Conservation (phyloP, 1,284 basidiomycete species). For the Coriolopsis trogii region DNA sequence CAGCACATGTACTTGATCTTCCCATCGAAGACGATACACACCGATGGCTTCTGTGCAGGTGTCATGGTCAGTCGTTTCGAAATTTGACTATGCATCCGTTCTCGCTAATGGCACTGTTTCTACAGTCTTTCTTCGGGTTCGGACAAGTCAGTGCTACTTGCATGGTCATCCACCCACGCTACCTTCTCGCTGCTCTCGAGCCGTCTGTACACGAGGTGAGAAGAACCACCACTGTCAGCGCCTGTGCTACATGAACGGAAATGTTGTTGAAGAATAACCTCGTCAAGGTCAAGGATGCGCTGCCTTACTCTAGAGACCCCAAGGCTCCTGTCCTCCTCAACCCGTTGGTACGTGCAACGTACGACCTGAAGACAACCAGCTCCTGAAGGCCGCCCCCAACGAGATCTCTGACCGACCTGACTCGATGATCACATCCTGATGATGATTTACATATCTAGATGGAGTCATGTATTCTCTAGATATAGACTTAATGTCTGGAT, state of each 20-base stretch:
- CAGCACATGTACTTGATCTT: constrained; percentile 93
- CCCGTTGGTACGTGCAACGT: constrained; percentile 86
- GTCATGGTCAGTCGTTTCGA: constrained; percentile 63
- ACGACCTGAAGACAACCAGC: constrained; percentile 82
- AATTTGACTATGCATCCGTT: neutral
- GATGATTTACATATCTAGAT: too few species aligned
- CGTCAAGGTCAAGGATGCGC: constrained; percentile 94
- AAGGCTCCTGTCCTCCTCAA: constrained; percentile 92
- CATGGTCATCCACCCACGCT: constrained; percentile 89
- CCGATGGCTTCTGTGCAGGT: constrained; percentile 89
- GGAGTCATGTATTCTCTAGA: too few species aligned
- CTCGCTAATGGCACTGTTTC: constrained; percentile 13
- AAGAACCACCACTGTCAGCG: constrained; percentile 74
- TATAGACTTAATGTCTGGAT: too few species aligned
- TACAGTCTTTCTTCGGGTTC: constrained; percentile 95
- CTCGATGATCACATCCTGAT: too few species aligned
- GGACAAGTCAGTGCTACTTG: constrained; percentile 97
- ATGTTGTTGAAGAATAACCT: constrained; percentile 94
- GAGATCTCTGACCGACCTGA: too few species aligned
- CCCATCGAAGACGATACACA: constrained; percentile 95
- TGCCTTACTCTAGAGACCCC: constrained; percentile 88
- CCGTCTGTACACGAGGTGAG: constrained; percentile 66
- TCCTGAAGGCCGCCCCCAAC: too few species aligned
- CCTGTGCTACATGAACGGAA: constrained; percentile 88
- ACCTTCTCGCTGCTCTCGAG: constrained; percentile 85